These are phyloP conservation scores for Leccinum subtestaceum DNA, from an alignment of 768 basidiomycete species.

Conservation along the genomic window DNA sequence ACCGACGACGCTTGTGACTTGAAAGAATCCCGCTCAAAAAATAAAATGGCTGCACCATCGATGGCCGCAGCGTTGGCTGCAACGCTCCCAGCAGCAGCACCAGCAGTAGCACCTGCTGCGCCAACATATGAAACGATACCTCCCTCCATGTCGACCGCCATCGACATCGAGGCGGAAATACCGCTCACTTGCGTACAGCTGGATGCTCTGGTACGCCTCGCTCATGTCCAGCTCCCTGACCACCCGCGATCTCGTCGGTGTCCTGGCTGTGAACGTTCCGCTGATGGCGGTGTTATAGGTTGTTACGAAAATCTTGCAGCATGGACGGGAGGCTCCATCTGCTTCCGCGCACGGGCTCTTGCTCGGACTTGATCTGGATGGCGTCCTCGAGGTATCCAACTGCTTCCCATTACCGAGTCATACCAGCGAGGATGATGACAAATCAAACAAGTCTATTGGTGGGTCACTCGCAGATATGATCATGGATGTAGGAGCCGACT, in stretches of 20 bases:
- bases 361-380: conserved; percentile 90
- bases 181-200: conserved; percentile 76
- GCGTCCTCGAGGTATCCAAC: conserved; percentile 86
- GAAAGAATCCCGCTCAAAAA: background rate
- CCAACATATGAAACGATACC: conserved; percentile 86
- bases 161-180: conserved; percentile 92
- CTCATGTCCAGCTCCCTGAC: conserved; percentile 4
- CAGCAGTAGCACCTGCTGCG: conserved; percentile 57
- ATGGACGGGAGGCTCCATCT: conserved; percentile 74
- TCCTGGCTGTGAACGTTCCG: background rate
- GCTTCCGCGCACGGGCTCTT: conserved; percentile 80
- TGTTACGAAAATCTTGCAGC: conserved; percentile 91
- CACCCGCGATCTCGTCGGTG: conserved; percentile 3
- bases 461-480: conserved; percentile 28
- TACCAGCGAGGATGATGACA: conserved; percentile 75
- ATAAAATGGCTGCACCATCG: conserved; percentile 63
- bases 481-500: conserved; percentile 2
- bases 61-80: conserved; percentile 95
- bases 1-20: no score
- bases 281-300: conserved; percentile 51
- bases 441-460: conserved; percentile 75
- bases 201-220: conserved; percentile 72
- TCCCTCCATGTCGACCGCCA: conserved; percentile 86
- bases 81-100: conserved; percentile 60
- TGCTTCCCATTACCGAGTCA: conserved; percentile 82